Base-by-base conservation (phyloP, 2,329 filamentous ascomycete species). In the Aspergillus ibericus region DNA sequence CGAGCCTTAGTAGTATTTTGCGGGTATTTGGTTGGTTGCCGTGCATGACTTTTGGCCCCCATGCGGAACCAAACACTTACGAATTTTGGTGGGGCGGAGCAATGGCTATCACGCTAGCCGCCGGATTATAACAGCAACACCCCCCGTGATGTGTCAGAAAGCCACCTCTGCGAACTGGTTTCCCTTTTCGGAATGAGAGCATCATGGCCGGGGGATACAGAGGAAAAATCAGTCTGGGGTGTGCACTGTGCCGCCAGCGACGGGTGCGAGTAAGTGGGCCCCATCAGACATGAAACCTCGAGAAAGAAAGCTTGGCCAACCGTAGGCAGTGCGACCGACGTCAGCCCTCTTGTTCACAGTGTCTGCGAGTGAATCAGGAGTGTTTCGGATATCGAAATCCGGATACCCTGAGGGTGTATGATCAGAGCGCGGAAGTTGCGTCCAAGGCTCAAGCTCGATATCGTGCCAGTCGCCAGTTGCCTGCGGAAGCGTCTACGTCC, bases 311-410 rank as follows among this genome's bases (percentile, higher is more conserved):
- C 36, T 40, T 58, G 40, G 56, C 48, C 53, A 29, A 56, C 36
- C 12, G 27, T 6, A 40, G 20, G 51, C 40, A 69, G 67, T 69
- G 67, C 55, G 66, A 68, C 57, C 66, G 60, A 15, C 53, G 55
- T 16, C 55, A 40, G 3, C 66, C 67, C 12, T 66, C 59, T 5
- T 69, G 65, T 36, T 62, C 62, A 20, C 62, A 68, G 29, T 69
- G 67, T 35, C 20, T 65, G 2, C 44, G 64, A 36, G 57, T 55
- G 7, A 56, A 60, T 10, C 53, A 61, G 36, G 56, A 63, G 42
- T 69, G 67, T 40, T 56, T 49, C 0, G 66, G 66, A 3, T 69
- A 68, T 56, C 65, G 59, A 44, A 66, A 68, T 51, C 29, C 59
- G 10, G 46, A 47, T 3, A 42, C 51, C n/a, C 40, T 66, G 13